A percentile compares a stretch with the other conserved stretches of the same genome.
Conservation (phyloP, 768 basidiomycete species). For the Dentipellis sp. region DNA sequence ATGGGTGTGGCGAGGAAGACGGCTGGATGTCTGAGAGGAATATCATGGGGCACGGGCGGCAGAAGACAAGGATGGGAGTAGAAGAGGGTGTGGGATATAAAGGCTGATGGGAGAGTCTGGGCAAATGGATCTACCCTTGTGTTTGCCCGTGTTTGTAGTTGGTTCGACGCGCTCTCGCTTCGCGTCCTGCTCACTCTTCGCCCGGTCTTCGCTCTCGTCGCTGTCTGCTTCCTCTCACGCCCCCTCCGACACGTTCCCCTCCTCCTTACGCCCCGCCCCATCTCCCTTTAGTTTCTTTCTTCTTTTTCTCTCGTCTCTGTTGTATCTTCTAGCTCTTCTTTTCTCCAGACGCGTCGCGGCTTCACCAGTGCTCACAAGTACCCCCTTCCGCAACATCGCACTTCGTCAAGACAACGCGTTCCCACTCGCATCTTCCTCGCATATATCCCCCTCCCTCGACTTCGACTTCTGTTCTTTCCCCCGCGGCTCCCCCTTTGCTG, state of each 20-base stretch:
- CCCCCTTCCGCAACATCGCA: not conserved
- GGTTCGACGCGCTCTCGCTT: not conserved
- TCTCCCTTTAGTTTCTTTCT: not conserved
- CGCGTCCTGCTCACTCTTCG: not conserved
- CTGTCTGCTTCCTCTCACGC: not conserved
- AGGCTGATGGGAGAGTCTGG: not conserved
- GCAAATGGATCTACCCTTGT: not conserved
- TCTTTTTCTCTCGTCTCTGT: not conserved
- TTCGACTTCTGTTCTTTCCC: no score
- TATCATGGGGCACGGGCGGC: not conserved
- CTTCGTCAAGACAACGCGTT: no score
- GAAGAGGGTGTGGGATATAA: not conserved
- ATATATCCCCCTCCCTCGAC: no score
- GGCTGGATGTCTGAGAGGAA: no score
- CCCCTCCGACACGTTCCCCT: not conserved
- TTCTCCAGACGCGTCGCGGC: not conserved
- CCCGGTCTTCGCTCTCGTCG: not conserved
- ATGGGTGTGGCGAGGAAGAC: no score
- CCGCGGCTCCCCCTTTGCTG: not conserved
- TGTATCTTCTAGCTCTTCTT: not conserved
- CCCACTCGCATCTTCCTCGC: no score
- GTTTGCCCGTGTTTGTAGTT: constrained; percentile 1
- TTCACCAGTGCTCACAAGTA: not conserved
- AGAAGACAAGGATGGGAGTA: not conserved
- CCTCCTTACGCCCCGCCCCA: not conserved